Evolutionary conservation across 768 basidiomycete species (phyloP).

Genomic region (Leccinellum luteum): DNA sequence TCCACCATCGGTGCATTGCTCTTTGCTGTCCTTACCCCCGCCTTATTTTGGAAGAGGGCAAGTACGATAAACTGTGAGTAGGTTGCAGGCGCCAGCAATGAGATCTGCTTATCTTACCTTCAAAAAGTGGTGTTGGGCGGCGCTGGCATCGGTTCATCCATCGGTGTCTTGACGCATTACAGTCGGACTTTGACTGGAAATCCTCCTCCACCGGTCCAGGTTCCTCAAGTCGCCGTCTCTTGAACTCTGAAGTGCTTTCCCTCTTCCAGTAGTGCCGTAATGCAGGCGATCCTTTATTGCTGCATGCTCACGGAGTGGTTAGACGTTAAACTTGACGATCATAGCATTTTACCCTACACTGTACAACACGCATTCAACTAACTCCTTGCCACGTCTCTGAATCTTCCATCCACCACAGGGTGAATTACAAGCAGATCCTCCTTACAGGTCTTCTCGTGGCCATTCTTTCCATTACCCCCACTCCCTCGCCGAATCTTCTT

Average conservation of each 20-base stretch:
- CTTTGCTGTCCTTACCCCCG: conserved; percentile 60
- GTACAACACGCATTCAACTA: conserved; percentile 12
- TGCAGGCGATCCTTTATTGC: neutral
- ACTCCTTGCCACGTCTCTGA: conserved; percentile 50
- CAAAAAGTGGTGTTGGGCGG: conserved; percentile 67
- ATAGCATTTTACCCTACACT: conserved; percentile 8
- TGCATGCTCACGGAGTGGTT: neutral
- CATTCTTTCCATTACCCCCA: conserved; percentile 12
- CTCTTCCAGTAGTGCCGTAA: neutral
- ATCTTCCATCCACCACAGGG: conserved; percentile 64
- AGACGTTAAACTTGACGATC: neutral
- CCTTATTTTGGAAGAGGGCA: conserved; percentile 72
- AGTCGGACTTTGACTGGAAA: conserved; percentile 54
- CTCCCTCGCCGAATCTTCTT: conserved; percentile 39
- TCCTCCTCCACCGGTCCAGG: conserved; percentile 39
- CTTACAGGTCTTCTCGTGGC: conserved; percentile 23
- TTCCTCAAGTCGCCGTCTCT: conserved; percentile 31
- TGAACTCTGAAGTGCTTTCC: conserved; percentile 1
- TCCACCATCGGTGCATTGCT: conserved; percentile 71
- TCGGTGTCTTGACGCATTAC: conserved; percentile 60
- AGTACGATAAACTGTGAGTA: conserved; percentile 53
- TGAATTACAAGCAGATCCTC: conserved; percentile 57
- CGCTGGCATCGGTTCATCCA: conserved; percentile 60
- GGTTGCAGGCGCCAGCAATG: conserved; percentile 13
- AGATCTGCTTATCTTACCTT: neutral